Evolutionary conservation across 177 flowering plant genomes (phyloP).

Genomic region (Vitis hybrid): DNA sequence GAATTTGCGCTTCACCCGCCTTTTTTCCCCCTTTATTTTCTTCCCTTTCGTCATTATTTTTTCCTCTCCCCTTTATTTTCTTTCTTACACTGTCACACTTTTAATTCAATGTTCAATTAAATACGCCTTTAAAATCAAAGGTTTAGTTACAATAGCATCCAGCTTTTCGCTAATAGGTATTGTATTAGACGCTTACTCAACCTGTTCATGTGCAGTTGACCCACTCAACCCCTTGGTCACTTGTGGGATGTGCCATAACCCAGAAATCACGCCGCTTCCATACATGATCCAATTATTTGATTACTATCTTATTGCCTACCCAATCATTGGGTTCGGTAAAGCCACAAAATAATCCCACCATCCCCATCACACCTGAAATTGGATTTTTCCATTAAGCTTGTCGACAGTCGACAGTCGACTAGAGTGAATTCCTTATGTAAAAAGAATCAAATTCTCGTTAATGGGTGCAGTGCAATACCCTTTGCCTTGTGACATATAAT

Average conservation of each 20-base stretch:
- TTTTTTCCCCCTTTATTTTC: neutral
- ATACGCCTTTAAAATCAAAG: neutral
- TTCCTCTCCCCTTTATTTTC: neutral
- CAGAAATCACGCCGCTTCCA: constrained; percentile 30
- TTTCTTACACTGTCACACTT: neutral
- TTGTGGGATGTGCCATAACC: constrained; percentile 17
- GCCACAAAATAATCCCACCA: neutral
- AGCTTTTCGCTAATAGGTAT: neutral
- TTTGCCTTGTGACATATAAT: too few species aligned
- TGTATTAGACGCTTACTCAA: constrained; percentile 3
- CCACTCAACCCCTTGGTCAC: constrained; percentile 7
- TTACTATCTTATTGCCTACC: constrained; percentile 1
- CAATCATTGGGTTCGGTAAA: constrained; percentile 21
- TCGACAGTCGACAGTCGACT: too few species aligned
- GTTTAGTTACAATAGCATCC: too few species aligned
- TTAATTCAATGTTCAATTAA: neutral
- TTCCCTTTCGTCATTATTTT: neutral
- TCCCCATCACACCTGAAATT: too few species aligned
- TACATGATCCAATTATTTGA: constrained; percentile 14
- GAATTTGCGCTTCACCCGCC: constrained; percentile 10
- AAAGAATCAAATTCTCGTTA: too few species aligned
- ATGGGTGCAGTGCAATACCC: too few species aligned
- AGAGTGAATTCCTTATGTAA: too few species aligned
- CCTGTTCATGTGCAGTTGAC: constrained; percentile 23
- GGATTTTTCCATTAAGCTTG: too few species aligned